Percentiles rank a stretch among this genome's conserved stretches.
phyloP scores from a whole-genome alignment of 176 grass and related monocot species.

The Neostapfia colusana region DNA sequence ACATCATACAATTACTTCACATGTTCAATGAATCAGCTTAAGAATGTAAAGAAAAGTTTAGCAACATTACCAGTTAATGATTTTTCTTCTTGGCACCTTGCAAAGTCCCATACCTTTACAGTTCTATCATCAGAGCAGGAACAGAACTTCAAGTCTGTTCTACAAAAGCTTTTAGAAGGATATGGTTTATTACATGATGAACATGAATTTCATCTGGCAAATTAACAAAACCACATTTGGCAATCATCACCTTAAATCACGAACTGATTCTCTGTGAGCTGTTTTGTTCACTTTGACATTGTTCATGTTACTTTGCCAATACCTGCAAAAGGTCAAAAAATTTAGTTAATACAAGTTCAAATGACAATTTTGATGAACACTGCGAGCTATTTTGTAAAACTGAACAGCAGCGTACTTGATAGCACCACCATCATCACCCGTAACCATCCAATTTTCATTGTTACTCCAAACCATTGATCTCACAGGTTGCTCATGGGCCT shows the following conservation, averaged over 20 bases:
- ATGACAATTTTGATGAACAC: conserved; percentile 10
- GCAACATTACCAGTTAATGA: conserved; percentile 98
- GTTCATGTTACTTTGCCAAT: conserved; percentile 99
- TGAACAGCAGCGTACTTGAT: conserved; percentile 70
- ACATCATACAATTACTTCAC: conserved; percentile 26
- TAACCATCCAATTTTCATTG: conserved; percentile 99
- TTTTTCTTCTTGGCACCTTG: conserved; percentile 99
- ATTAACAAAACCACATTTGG: conserved; percentile 19
- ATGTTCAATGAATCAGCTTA: conserved; percentile 23
- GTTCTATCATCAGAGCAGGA: conserved; percentile 98
- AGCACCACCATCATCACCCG: conserved; percentile 92
- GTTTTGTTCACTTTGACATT: conserved; percentile 99
- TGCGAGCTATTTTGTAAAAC: neutral
- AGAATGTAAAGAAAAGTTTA: conserved; percentile 30
- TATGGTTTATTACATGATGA: conserved; percentile 23
- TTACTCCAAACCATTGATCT: conserved; percentile 99
- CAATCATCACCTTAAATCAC: conserved; percentile 72
- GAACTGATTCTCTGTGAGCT: conserved; percentile 95
- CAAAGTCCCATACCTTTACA: conserved; percentile 98
- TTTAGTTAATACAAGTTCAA: conserved; percentile 16
- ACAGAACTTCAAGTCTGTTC: conserved; percentile 97
- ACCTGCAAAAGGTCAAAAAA: conserved; percentile 53
- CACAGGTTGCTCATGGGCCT: conserved; percentile 97
- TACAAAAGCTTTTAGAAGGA: conserved; percentile 79
- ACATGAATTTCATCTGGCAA: conserved; percentile 20